Percentiles rank a stretch among this genome's conserved stretches.
phyloP scores from a whole-genome alignment of 164 flowering plant species.

The Tinospora cordifolia region DNA sequence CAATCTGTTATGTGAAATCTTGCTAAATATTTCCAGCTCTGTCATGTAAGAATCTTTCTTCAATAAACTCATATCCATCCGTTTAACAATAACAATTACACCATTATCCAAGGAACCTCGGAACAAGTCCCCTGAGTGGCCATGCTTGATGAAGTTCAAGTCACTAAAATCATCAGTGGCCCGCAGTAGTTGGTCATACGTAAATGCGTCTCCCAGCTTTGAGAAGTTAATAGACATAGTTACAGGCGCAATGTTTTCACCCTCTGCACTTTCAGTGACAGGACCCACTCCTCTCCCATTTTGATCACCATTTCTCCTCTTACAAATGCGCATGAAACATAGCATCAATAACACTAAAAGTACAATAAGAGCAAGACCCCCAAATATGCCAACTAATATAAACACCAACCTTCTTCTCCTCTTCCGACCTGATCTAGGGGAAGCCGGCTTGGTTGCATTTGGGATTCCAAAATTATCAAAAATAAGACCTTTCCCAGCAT shows the following conservation, averaged over 20 bases:
- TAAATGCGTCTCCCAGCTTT: constrained; percentile 55
- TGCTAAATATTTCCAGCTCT: constrained; percentile 71
- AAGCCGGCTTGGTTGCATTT: constrained; percentile 30
- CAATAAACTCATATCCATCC: constrained; percentile 37
- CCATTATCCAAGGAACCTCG: constrained; percentile 65
- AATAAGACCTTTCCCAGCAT: constrained; percentile 38
- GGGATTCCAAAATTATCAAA: constrained; percentile 70
- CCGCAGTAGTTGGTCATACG: constrained; percentile 66
- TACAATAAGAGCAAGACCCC: constrained; percentile 53
- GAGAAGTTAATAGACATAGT: constrained; percentile 43
- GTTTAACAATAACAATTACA: constrained; percentile 54
- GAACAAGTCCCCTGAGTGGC: constrained; percentile 88
- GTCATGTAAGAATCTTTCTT: constrained; percentile 51
- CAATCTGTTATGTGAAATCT: constrained; percentile 64
- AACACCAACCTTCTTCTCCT: constrained; percentile 27
- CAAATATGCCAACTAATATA: constrained; percentile 61
- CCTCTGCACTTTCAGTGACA: constrained; percentile 39
- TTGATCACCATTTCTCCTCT: constrained; percentile 30
- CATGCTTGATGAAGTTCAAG: constrained; percentile 67
- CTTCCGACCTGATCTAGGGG: too few species aligned
- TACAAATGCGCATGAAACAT: constrained; percentile 29
- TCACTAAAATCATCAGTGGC: constrained; percentile 69
- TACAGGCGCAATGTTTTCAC: constrained; percentile 24
- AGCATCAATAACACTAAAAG: constrained; percentile 33
- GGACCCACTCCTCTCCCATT: constrained; percentile 46